Evolutionary conservation across 495 filamentous ascomycete genomes (phyloP).

Genomic region (Talaromyces thailandensis): DNA sequence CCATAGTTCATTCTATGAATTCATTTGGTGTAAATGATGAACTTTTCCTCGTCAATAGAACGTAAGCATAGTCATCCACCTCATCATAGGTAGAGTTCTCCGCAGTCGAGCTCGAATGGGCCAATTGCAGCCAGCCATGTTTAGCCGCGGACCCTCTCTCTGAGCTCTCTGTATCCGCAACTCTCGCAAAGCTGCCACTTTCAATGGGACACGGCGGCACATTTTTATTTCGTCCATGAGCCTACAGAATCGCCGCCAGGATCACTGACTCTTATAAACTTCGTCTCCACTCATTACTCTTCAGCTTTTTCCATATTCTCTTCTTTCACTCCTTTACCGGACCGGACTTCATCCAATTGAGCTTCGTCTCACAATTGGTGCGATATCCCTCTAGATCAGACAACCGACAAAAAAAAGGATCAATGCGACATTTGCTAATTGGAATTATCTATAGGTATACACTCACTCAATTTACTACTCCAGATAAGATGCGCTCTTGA

Average conservation of each 20-base stretch:
- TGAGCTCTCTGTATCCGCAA: neutral
- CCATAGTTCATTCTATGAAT: neutral
- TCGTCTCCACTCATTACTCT: neutral
- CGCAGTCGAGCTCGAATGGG: slow-evolving; percentile 5
- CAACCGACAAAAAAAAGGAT: neutral
- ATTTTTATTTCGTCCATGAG: neutral
- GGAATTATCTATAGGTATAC: neutral
- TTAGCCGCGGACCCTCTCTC: slow-evolving; percentile 12
- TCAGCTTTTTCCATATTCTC: neutral
- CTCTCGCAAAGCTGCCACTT: neutral
- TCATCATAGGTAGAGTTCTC: neutral
- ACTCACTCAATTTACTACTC: neutral
- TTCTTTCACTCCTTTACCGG: neutral
- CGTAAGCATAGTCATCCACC: neutral
- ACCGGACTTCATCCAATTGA: neutral
- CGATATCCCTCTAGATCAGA: neutral
- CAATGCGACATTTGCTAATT: neutral
- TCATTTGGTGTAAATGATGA: neutral
- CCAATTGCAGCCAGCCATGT: slow-evolving; percentile 23
- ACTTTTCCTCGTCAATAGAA: neutral
- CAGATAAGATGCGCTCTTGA: neutral
- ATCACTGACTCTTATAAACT: neutral
- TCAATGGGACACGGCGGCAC: neutral
- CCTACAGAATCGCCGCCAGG: neutral
- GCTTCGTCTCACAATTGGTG: neutral